phyloP scores from a whole-genome alignment of 805 yeast genomes.

The Candida suzukii region DNA sequence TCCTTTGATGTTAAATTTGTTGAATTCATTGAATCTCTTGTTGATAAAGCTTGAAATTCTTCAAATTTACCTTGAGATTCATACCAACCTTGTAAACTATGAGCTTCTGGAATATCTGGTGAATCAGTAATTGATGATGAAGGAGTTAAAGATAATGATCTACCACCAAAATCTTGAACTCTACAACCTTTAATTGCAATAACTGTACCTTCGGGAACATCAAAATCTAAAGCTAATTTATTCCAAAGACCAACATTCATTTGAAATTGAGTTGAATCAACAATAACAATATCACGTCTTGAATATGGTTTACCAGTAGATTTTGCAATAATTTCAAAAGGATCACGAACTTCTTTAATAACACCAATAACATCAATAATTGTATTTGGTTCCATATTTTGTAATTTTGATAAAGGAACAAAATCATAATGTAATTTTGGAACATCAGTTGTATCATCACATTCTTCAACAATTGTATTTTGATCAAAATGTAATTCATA shows the following conservation, averaged over 20 bases:
- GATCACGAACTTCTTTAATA: constrained; percentile 67
- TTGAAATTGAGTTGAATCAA: constrained; percentile 75
- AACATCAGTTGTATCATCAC: constrained; percentile 49
- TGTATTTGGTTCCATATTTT: constrained; percentile 61
- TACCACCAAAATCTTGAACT: constrained; percentile 83
- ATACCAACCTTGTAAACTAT: constrained; percentile 89
- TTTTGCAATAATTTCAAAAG: constrained; percentile 74
- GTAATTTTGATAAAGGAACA: constrained; percentile 58
- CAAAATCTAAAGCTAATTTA: constrained; percentile 73
- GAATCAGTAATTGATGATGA: constrained; percentile 69
- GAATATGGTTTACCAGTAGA: constrained; percentile 86
- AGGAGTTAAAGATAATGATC: constrained; percentile 73
- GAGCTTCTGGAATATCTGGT: constrained; percentile 89
- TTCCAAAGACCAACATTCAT: constrained; percentile 88
- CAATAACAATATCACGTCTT: constrained; percentile 82
- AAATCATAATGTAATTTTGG: constrained; percentile 79
- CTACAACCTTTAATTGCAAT: constrained; percentile 88
- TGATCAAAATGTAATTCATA: constrained; percentile 80
- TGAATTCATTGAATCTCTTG: constrained; percentile 33
- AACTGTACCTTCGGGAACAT: constrained; percentile 69
- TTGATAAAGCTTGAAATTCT: constrained; percentile 53
- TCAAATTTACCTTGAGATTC: constrained; percentile 68
- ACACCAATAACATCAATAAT: constrained; percentile 86
- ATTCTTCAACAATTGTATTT: constrained; percentile 69
- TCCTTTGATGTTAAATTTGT: constrained; percentile 27